Evolutionary conservation across 768 basidiomycete genomes (phyloP).

Genomic region (Amanita fuliginea): DNA sequence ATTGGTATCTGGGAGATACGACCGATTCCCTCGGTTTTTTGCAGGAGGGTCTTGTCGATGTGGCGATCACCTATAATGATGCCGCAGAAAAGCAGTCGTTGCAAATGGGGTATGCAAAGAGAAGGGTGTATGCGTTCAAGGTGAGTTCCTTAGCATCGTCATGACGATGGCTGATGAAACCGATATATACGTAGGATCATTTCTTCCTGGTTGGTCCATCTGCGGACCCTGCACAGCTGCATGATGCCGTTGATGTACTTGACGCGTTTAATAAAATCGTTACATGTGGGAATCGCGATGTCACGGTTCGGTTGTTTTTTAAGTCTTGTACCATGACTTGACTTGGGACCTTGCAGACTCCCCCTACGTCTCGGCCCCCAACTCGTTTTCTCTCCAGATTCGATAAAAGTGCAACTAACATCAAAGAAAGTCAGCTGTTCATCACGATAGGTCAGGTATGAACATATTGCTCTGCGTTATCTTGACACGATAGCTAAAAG

Average conservation of each 20-base stretch:
- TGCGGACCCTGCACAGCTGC: slow-evolving; percentile 32
- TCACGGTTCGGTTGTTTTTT: slow-evolving; percentile 25
- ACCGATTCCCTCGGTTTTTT: slow-evolving; percentile 36
- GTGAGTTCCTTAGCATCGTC: slow-evolving; percentile 17
- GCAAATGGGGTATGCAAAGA: slow-evolving; percentile 18
- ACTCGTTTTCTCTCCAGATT: slow-evolving; percentile 44
- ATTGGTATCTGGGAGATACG: slow-evolving; percentile 47
- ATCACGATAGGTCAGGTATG: slow-evolving; percentile 36
- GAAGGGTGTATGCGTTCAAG: slow-evolving; percentile 32
- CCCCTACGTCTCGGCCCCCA: slow-evolving; percentile 19
- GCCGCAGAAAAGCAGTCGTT: slow-evolving; percentile 34
- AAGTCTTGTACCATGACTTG: background rate
- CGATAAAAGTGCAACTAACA: slow-evolving; percentile 50
- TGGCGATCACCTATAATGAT: slow-evolving; percentile 42
- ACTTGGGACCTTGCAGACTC: slow-evolving; percentile 12
- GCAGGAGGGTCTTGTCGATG: slow-evolving; percentile 29
- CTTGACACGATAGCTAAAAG: background rate
- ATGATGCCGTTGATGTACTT: slow-evolving; percentile 20
- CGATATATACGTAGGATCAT: slow-evolving; percentile 28
- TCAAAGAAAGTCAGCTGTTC: slow-evolving; percentile 42
- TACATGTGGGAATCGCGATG: slow-evolving; percentile 29
- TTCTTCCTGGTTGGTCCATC: slow-evolving; percentile 39
- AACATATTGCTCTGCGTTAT: background rate
- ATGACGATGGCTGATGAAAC: too few relatives aligned
- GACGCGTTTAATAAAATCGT: slow-evolving; percentile 40